Conservation (phyloP, 139 green algal genomes). For the Chlamydomonas asymmetrica region DNA sequence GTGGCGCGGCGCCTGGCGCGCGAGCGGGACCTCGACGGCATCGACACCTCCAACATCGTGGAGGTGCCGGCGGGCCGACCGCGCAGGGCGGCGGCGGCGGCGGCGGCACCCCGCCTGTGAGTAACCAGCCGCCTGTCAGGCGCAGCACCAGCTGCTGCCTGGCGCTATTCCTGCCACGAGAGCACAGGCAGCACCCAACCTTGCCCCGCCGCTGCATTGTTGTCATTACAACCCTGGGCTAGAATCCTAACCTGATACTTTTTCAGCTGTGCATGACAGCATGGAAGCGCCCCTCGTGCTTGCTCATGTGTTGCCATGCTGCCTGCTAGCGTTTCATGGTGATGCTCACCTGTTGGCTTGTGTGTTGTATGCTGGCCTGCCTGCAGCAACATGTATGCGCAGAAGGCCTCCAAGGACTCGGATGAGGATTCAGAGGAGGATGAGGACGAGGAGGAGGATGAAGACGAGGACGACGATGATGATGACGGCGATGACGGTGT, state of each 20-base stretch:
- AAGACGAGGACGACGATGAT: neutral
- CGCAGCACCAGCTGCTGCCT: constrained; percentile 8
- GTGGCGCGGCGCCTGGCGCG: constrained; percentile 46
- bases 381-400: constrained; percentile 10
- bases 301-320: neutral
- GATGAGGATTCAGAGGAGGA: constrained; percentile 11
- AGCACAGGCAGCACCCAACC: neutral
- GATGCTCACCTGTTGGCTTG: neutral
- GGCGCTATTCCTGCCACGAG: neutral
- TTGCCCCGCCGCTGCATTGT: neutral
- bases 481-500: neutral
- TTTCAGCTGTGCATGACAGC: neutral
- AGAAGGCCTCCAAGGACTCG: constrained; percentile 1
- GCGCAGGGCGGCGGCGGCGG: constrained; percentile 33
- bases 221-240: neutral
- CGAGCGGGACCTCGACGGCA: constrained; percentile 72
- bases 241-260: neutral
- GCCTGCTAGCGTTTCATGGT: too few species aligned
- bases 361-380: neutral
- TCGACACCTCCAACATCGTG: constrained; percentile 80
- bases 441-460: neutral
- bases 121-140: too few species aligned
- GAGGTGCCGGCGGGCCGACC: constrained; percentile 29
- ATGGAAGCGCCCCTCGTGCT: neutral
- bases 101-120: too few species aligned